These are phyloP conservation scores for Jackrogersella multiformis DNA, from an alignment of 495 filamentous ascomycete genomes.

Conservation along the genomic window DNA sequence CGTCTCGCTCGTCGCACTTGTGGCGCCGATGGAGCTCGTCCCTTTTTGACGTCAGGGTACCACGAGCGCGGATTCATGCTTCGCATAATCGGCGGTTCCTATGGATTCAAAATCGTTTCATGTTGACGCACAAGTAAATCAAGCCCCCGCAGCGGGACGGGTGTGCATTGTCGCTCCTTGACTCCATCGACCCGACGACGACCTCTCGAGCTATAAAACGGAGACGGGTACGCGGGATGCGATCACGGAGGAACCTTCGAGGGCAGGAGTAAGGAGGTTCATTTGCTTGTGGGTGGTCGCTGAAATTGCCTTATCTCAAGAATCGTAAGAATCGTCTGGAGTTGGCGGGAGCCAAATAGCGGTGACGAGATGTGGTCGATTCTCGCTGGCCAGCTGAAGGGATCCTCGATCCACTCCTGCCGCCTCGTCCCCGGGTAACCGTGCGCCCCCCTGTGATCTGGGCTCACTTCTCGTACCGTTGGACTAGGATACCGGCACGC, in stretches of 20 bases:
- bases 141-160: slow-evolving; percentile 29
- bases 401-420: slow-evolving; percentile 40
- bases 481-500: slow-evolving; percentile 38
- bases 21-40: slow-evolving; percentile 19
- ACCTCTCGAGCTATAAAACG: background rate
- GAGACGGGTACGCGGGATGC: slow-evolving; percentile 25
- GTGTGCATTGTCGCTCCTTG: slow-evolving; percentile 1
- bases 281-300: slow-evolving; percentile 3
- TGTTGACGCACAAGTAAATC: slow-evolving; percentile 18
- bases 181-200: background rate
- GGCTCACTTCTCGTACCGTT: slow-evolving; percentile 37
- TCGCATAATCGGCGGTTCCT: slow-evolving; percentile 29
- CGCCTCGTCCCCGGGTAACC: slow-evolving; percentile 44
- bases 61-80: slow-evolving; percentile 35
- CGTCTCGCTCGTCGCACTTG: slow-evolving; percentile 13
- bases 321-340: slow-evolving; percentile 24
- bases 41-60: slow-evolving; percentile 39
- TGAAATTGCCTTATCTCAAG: slow-evolving; percentile 31
- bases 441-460: slow-evolving; percentile 40
- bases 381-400: slow-evolving; percentile 41
- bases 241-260: slow-evolving; percentile 32
- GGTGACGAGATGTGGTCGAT: slow-evolving; percentile 49
- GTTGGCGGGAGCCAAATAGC: slow-evolving; percentile 42
- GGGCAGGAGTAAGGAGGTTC: slow-evolving; percentile 1
- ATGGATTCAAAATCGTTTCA: slow-evolving; percentile 19